A percentile compares a stretch with the other conserved stretches of the same genome.
These are phyloP conservation scores for Athelia sp. DNA, from an alignment of 1,284 basidiomycete genomes.

Conservation along the genomic window DNA sequence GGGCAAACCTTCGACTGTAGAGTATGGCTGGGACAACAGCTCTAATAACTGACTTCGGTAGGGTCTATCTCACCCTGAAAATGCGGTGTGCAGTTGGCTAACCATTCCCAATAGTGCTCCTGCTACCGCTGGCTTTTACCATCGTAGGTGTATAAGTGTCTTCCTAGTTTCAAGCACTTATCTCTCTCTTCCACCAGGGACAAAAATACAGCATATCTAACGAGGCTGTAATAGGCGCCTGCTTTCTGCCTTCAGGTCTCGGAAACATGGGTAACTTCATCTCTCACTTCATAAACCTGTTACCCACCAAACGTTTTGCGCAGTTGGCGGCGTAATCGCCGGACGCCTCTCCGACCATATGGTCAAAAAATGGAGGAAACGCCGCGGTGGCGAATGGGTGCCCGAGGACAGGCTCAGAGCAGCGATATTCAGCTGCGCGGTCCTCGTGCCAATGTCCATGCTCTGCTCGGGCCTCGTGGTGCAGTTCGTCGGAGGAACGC, in stretches of 20 bases:
- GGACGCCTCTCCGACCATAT: slow-evolving; percentile 17
- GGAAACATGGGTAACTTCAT: slow-evolving; percentile 50
- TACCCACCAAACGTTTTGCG: not conserved
- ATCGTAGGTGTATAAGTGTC: slow-evolving; percentile 26
- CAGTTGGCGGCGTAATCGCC: slow-evolving; percentile 46
- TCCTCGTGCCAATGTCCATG: slow-evolving; percentile 17
- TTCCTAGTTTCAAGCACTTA: slow-evolving; percentile 29
- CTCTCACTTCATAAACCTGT: not conserved
- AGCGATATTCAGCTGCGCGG: slow-evolving; percentile 11
- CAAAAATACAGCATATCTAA: slow-evolving; percentile 54
- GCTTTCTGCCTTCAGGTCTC: slow-evolving; percentile 55
- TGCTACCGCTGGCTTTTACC: slow-evolving; percentile 27
- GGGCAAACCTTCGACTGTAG: slow-evolving; percentile 34
- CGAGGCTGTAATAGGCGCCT: slow-evolving; percentile 51
- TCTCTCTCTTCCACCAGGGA: slow-evolving; percentile 29
- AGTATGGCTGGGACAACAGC: slow-evolving; percentile 32
- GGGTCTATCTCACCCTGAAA: slow-evolving; percentile 9
- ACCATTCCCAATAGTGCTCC: slow-evolving; percentile 24
- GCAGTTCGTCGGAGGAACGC: slow-evolving; percentile 13
- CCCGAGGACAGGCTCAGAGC: slow-evolving; percentile 20
- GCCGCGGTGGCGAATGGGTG: slow-evolving; percentile 16
- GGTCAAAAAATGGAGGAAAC: slow-evolving; percentile 10
- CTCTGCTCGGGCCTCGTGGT: slow-evolving; percentile 12
- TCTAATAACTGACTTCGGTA: slow-evolving; percentile 40
- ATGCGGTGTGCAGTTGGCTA: not conserved